Evolutionary conservation across 2,329 filamentous ascomycete species (phyloP).

Genomic region (Talaromyces sp.): DNA sequence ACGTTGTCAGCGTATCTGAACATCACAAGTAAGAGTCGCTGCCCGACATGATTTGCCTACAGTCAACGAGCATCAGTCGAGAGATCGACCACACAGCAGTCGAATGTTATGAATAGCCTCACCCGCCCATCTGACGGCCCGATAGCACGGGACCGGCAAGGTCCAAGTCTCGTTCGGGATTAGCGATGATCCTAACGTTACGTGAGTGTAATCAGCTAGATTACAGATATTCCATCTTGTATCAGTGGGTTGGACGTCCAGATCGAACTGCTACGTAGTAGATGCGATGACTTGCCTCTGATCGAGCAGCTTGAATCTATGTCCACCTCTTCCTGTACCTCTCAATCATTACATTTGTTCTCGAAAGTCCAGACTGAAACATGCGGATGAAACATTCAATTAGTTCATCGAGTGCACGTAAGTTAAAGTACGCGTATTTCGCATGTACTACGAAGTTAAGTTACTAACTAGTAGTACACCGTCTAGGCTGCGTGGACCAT

Average conservation of each 20-base stretch:
- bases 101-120: neutral
- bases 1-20: neutral
- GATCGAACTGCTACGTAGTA: neutral
- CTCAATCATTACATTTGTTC: no score
- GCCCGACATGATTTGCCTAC: neutral
- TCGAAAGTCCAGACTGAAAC: no score
- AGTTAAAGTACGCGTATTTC: no score
- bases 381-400: neutral
- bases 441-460: no score
- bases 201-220: neutral
- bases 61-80: neutral
- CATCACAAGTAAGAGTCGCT: neutral
- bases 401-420: no score
- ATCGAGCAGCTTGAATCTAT: no score
- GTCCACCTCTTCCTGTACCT: no score
- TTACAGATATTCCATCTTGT: neutral
- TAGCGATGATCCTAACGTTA: conserved; percentile 4
- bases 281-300: neutral
- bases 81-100: neutral
- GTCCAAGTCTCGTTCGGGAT: neutral
- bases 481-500: conserved; percentile 1
- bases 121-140: neutral
- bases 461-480: no score
- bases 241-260: neutral
- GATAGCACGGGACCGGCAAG: neutral